Conservation (phyloP, 2,329 filamentous ascomycete genomes). For the Microdochium trichocladiopsis region DNA sequence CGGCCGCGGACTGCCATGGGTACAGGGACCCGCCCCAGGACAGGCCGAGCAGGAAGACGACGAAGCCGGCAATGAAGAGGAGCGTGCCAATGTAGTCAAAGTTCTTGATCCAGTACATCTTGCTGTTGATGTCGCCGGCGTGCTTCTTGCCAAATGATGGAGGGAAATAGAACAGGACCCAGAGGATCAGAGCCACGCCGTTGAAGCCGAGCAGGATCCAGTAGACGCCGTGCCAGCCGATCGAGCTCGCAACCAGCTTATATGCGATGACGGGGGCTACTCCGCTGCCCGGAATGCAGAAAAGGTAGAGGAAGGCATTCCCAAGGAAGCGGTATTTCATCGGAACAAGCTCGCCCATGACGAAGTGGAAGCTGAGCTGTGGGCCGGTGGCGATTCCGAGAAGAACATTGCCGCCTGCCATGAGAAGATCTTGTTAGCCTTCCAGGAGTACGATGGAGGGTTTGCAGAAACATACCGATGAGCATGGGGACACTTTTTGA, state of each 20-base stretch:
- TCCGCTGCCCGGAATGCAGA: constrained; percentile 20
- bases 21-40: constrained; percentile 56
- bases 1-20: constrained; percentile 45
- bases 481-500: constrained; percentile 26
- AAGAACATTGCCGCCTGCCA: constrained; percentile 21
- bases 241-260: constrained; percentile 1
- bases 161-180: constrained; percentile 24
- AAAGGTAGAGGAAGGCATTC: constrained; percentile 22
- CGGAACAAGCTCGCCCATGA: constrained; percentile 28
- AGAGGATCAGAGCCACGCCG: constrained; percentile 16
- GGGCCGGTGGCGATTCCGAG: constrained; percentile 25
- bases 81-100: constrained; percentile 42
- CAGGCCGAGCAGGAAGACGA: constrained; percentile 38
- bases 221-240: constrained; percentile 20
- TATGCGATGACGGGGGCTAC: constrained; percentile 15
- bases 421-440: neutral
- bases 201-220: constrained; percentile 21
- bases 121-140: constrained; percentile 11
- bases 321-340: constrained; percentile 25
- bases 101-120: constrained; percentile 27
- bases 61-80: constrained; percentile 36
- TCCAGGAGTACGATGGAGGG: neutral
- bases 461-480: constrained; percentile 13
- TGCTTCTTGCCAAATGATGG: constrained; percentile 22
- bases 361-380: constrained; percentile 28